Evolutionary conservation across 1,284 basidiomycete genomes (phyloP).

Genomic region (Pseudozyma sp.): DNA sequence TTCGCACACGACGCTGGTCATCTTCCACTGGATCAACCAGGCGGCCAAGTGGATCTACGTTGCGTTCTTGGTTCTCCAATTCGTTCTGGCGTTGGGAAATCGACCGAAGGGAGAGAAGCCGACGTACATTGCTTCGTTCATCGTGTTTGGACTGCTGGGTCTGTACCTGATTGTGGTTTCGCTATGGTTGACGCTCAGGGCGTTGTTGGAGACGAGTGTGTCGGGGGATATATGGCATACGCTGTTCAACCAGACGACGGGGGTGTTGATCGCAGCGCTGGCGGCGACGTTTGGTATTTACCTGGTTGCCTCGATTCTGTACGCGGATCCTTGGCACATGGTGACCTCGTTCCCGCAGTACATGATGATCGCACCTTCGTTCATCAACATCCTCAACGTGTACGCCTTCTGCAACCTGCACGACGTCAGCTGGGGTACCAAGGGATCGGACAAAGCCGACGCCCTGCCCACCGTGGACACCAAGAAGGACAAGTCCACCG

Average conservation of each 20-base stretch:
- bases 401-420: conserved; percentile 84
- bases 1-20: conserved; percentile 77
- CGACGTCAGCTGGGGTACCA: conserved; percentile 86
- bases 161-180: conserved; percentile 63
- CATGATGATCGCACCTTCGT: conserved; percentile 82
- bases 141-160: conserved; percentile 71
- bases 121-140: conserved; percentile 84
- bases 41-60: conserved; percentile 88
- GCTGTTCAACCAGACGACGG: conserved; percentile 59
- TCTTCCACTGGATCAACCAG: conserved; percentile 79
- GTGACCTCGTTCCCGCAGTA: conserved; percentile 96
- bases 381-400: conserved; percentile 93
- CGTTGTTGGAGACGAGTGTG: conserved; percentile 35
- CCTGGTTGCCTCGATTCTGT: conserved; percentile 85
- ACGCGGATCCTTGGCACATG: conserved; percentile 98
- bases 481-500: conserved; percentile 76
- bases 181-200: conserved; percentile 64
- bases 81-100: conserved; percentile 90
- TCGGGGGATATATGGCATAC: conserved; percentile 30
- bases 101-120: conserved; percentile 89
- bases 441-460: conserved; percentile 94
- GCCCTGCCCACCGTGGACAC: conserved; percentile 88
- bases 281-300: conserved; percentile 68
- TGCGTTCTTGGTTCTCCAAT: conserved; percentile 86
- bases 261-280: conserved; percentile 64